Conservation (phyloP, 768 basidiomycete species). For the Rhodosporidiobolus sp. region DNA sequence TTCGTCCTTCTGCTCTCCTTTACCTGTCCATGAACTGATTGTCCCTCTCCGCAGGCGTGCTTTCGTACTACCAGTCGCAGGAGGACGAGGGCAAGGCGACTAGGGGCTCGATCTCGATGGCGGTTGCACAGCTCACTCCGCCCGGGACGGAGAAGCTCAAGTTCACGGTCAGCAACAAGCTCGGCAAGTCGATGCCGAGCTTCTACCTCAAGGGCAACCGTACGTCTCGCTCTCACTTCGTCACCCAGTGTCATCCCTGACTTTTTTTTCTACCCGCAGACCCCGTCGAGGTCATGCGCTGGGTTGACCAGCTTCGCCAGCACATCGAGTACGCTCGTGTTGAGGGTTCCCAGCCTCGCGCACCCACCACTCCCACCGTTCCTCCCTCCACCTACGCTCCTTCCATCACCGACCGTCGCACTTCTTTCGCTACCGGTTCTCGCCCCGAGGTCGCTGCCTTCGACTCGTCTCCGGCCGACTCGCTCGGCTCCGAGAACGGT, state of each 20-base stretch:
- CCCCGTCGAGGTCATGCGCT: constrained; percentile 81
- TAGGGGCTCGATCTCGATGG: constrained; percentile 84
- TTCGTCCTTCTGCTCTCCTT: not conserved
- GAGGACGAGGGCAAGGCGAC: constrained; percentile 83
- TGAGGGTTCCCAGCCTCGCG: not conserved
- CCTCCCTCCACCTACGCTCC: constrained; percentile 5
- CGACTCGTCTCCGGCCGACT: constrained; percentile 16
- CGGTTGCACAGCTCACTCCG: constrained; percentile 63
- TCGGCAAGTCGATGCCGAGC: constrained; percentile 43
- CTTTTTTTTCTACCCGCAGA: constrained; percentile 60
- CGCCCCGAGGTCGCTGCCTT: no score
- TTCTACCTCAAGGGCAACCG: constrained; percentile 48
- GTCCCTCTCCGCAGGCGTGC: constrained; percentile 10
- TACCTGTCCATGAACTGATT: not conserved
- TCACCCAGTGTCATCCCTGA: not conserved
- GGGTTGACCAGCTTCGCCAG: constrained; percentile 71
- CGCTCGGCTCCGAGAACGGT: constrained; percentile 21
- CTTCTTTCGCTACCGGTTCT: not conserved
- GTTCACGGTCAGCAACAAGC: constrained; percentile 68
- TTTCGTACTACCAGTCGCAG: constrained; percentile 73
- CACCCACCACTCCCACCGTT: not conserved
- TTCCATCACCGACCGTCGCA: constrained; percentile 1
- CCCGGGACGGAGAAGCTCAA: constrained; percentile 58
- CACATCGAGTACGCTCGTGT: constrained; percentile 60
- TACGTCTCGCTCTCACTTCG: constrained; percentile 7